Evolutionary conservation across 768 basidiomycete species (phyloP), one percentile per base, ranked within the genome.

Genomic region (Terana coerulea): DNA sequence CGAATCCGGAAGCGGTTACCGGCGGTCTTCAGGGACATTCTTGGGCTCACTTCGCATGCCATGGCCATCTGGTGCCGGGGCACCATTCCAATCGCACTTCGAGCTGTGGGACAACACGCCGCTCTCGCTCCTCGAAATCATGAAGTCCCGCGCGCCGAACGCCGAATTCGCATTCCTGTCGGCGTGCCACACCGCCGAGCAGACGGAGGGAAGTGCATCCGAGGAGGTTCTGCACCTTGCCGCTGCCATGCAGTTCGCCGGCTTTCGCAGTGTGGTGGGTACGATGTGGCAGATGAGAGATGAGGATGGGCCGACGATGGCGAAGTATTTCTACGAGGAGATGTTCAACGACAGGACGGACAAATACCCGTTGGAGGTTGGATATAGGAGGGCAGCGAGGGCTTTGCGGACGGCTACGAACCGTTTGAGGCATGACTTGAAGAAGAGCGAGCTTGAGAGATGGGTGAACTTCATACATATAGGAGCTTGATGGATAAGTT

Each of bases 241-340:
- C n/a, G n/a, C n/a, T n/a, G n/a, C n/a, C n/a, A n/a, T n/a, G n/a
- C n/a, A n/a, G n/a, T 50, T 62, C 31, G 63, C 61, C 0, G 68
- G 69, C 2, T 70, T 58, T 39, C 40, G 51, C 3, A 59, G 64
- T 7, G 71, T 69, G 1, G 60, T 76, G 22, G 75, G 61, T 3
- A 76, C 76, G 17, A 65, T 76, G 70, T 75, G 75, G 75, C 66
- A 66, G 11, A 72, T 74, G 31, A 53, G 51, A 15, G 75, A 77
- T 51, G 49, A 53, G 1, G 63, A 70, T 50, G 75, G 66, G 4
- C 69, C 72, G 8, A 12, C 35, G 2, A 56, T 75, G 45, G 61
- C 70, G 3, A 56, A 54, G 26, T 57, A 60, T 11, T 64, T 74
- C 25, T 75, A 75, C n/a, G n/a, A n/a, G n/a, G n/a, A n/a, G n/a